phyloP scores from a whole-genome alignment of 2,329 filamentous ascomycete genomes.

The Beauveria bassiana region DNA sequence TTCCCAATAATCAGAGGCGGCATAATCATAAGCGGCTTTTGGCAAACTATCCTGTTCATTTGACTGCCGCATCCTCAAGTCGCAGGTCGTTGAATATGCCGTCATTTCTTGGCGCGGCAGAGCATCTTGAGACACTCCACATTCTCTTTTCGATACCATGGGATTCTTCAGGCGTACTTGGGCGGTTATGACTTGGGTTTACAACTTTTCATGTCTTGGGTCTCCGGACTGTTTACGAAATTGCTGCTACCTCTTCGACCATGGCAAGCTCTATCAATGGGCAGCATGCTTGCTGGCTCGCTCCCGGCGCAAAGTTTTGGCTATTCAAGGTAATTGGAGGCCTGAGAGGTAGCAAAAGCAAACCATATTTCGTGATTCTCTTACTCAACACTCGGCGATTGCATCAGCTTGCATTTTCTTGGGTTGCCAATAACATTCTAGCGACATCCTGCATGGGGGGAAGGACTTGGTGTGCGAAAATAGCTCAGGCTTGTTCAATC shows the following conservation, averaged over 20 bases:
- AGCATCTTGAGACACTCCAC: constrained; percentile 33
- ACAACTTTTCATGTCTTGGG: constrained; percentile 2
- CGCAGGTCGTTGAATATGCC: constrained; percentile 22
- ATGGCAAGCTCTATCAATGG: background rate
- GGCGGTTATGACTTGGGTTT: constrained; percentile 6
- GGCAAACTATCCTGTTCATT: constrained; percentile 21
- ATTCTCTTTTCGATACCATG: constrained; percentile 38
- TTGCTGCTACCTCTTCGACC: background rate
- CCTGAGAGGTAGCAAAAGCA: background rate
- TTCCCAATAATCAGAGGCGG: constrained; percentile 34
- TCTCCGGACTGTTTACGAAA: background rate
- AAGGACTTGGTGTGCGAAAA: background rate
- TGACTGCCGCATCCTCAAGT: background rate
- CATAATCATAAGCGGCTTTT: background rate
- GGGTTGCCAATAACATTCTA: constrained; percentile 7
- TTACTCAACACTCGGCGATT: background rate
- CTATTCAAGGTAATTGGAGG: background rate
- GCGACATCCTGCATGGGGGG: constrained; percentile 6
- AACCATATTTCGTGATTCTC: background rate
- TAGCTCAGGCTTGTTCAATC: background rate
- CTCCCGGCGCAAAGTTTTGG: background rate
- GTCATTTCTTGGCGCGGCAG: constrained; percentile 34
- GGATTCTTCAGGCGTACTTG: constrained; percentile 18
- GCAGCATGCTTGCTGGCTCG: background rate
- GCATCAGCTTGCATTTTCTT: constrained; percentile 4